Evolutionary conservation across 169 alveolate species (phyloP), one percentile per base, ranked within the genome.

Genomic region (Plasmodium malariae): DNA sequence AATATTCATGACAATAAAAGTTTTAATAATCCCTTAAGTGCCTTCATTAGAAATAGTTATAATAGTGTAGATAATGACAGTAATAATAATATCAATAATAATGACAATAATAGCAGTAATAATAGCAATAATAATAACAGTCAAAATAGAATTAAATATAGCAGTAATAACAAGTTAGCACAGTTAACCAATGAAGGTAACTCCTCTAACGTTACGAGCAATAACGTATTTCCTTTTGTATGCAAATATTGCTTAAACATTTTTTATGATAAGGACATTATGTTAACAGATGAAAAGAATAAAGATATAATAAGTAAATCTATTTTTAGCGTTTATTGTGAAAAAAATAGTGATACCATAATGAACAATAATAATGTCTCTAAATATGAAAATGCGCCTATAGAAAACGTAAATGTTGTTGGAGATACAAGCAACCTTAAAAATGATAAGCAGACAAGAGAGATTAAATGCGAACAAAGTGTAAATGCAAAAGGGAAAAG

Each of bases 211-310:
- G 19, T 34, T 26, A n/a, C 37, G 28, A 71, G 48, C 30, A 49
- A 24, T 21, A n/a, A 24, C 48, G 26, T 11, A 9, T 71, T 24
- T 59, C 67, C 63, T 26, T 60, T 57, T 78, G 30, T 45, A 5
- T 78, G 89, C 21, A 78, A 78, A 37, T 26, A 63, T n/a, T 78
- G 89, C 69, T 30, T 78, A 48, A 78, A 78, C 67, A 63, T 65
- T 3, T 78, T 62, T 68, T 78, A 62, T 55, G 80, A 78, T 36
- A 40, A 78, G 7, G 36, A 65, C 14, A 12, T 48, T 28, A 34
- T 26, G 30, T 48, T 45, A 28, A 3, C 43, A 45, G 3, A 49
- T 17, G 28, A 78, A 30, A 24, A 21, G 36, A 63, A 63, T 45
- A 19, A 43, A 49, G 48, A 26, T 36, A 14, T 21, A 34, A 21